Evolutionary conservation across 495 filamentous ascomycete species (phyloP).

Genomic region (Daldinia decipiens): DNA sequence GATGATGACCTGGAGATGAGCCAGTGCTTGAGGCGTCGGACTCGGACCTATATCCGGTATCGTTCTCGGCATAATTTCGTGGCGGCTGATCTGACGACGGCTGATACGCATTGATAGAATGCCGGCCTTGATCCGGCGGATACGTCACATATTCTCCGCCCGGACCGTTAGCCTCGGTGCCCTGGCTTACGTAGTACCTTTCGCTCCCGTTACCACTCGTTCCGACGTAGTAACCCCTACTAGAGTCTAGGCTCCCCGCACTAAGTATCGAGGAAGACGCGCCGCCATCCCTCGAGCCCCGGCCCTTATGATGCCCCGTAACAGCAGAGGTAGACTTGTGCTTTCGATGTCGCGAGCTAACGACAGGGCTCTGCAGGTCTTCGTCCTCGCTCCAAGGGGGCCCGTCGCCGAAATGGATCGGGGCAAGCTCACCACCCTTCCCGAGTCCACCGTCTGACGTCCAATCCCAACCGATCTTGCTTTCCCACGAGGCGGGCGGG

Average conservation of each 20-base stretch:
- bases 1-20: constrained; percentile 61
- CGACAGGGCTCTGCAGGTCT: constrained; percentile 90
- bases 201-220: constrained; percentile 78
- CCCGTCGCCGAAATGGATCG: constrained; percentile 88
- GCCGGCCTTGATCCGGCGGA: constrained; percentile 70
- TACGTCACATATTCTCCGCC: constrained; percentile 86
- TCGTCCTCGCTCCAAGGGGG: constrained; percentile 98
- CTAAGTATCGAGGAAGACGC: constrained; percentile 52
- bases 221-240: constrained; percentile 72
- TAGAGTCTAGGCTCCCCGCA: constrained; percentile 57
- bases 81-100: constrained; percentile 51
- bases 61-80: constrained; percentile 68
- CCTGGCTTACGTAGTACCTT: constrained; percentile 79
- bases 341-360: constrained; percentile 81
- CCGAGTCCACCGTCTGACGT: constrained; percentile 52
- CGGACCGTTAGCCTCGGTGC: constrained; percentile 74
- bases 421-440: constrained; percentile 73
- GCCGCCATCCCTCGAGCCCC: constrained; percentile 58
- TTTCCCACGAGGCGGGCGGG: constrained; percentile 72
- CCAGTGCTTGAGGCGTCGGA: constrained; percentile 68
- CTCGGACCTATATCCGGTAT: constrained; percentile 63
- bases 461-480: constrained; percentile 66
- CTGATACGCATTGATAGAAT: constrained; percentile 60
- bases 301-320: constrained; percentile 49
- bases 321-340: constrained; percentile 75